phyloP scores from a whole-genome alignment of 2,329 filamentous ascomycete species.

The Basipetospora sp. region DNA sequence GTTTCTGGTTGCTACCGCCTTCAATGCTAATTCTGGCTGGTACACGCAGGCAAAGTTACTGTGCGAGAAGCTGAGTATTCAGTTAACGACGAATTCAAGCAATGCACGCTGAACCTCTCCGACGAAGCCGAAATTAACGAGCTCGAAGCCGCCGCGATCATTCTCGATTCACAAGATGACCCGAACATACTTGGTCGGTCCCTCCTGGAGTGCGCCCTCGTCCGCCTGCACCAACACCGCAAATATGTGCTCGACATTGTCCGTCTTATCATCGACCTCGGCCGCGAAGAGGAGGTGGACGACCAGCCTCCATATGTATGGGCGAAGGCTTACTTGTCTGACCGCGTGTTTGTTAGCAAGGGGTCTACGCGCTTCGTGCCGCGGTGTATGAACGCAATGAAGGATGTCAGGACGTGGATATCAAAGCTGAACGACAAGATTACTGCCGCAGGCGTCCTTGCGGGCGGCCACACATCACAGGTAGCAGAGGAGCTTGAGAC shows the following conservation, averaged over 20 bases:
- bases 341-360: slow-evolving; percentile 37
- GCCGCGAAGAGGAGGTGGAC: slow-evolving; percentile 36
- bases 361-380: slow-evolving; percentile 49
- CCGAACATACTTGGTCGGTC: slow-evolving; percentile 54
- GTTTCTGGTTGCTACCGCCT: too few species aligned
- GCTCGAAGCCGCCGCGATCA: slow-evolving; percentile 61
- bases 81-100: slow-evolving; percentile 77
- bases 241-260: slow-evolving; percentile 72
- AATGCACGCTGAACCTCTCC: slow-evolving; percentile 65
- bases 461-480: slow-evolving; percentile 38
- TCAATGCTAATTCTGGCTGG: slow-evolving; percentile 1
- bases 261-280: slow-evolving; percentile 58
- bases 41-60: slow-evolving; percentile 54
- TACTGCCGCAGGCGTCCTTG: slow-evolving; percentile 60
- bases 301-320: background rate
- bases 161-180: slow-evolving; percentile 60
- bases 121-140: slow-evolving; percentile 88
- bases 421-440: slow-evolving; percentile 61
- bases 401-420: slow-evolving; percentile 61
- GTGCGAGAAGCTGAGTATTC: slow-evolving; percentile 60
- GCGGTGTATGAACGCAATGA: slow-evolving; percentile 64
- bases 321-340: slow-evolving; percentile 15
- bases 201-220: slow-evolving; percentile 62
- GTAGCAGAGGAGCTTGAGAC: slow-evolving; percentile 56
- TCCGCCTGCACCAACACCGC: slow-evolving; percentile 76